These are phyloP conservation scores for Lichenothelia convexa DNA, from an alignment of 495 filamentous ascomycete genomes.

Conservation along the genomic window DNA sequence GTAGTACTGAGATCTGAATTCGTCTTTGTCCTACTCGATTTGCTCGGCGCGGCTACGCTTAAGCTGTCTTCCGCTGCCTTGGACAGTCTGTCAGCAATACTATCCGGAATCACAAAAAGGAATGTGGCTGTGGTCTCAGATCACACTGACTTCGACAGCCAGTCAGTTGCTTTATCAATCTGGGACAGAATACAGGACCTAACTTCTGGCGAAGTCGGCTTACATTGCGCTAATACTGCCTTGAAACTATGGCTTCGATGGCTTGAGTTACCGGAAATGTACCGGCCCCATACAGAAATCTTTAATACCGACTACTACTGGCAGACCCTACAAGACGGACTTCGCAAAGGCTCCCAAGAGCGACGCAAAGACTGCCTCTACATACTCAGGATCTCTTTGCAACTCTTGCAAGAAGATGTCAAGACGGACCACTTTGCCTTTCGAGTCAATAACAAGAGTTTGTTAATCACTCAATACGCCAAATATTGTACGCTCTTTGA, in stretches of 20 bases:
- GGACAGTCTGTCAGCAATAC: neutral
- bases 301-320: conserved; percentile 21
- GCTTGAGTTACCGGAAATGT: neutral
- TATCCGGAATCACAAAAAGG: neutral
- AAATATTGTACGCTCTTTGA: conserved; percentile 21
- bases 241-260: conserved; percentile 1
- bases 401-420: neutral
- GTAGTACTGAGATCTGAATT: too few relatives aligned
- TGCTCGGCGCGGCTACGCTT: neutral
- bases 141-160: neutral
- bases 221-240: neutral
- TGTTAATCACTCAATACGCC: conserved; percentile 13
- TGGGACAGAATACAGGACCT: neutral
- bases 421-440: neutral
- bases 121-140: neutral
- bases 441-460: neutral
- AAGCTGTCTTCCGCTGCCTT: neutral
- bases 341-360: conserved; percentile 22
- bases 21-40: neutral
- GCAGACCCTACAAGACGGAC: conserved; percentile 20
- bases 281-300: neutral
- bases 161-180: too few relatives aligned
- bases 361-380: conserved; percentile 27
- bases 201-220: neutral
- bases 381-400: conserved; percentile 23